Conservation (phyloP, 345 rosid species). For the Eucalyptus grandis region DNA sequence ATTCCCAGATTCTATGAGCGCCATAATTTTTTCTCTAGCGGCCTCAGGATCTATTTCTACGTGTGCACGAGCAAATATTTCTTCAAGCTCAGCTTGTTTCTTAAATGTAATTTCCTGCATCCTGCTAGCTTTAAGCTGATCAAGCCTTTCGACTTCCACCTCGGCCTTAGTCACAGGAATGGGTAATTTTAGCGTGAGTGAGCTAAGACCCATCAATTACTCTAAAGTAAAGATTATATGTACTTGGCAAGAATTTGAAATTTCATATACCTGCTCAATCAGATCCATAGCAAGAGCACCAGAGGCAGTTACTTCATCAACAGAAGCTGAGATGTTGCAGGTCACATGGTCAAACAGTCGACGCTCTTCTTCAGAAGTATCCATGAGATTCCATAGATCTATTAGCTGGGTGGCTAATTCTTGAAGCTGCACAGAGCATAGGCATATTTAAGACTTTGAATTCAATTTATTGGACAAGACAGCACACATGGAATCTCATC, state of each 20-base stretch:
- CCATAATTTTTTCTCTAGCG: conserved; percentile 87
- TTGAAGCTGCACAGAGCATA: conserved; percentile 58
- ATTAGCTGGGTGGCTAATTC: conserved; percentile 74
- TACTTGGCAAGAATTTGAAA: neutral
- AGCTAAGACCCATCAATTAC: neutral
- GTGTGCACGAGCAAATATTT: conserved; percentile 72
- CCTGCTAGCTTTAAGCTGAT: conserved; percentile 84
- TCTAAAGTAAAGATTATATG: neutral
- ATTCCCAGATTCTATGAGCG: conserved; percentile 71
- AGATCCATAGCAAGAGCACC: conserved; percentile 88
- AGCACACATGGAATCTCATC: neutral
- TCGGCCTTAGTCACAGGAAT: conserved; percentile 39
- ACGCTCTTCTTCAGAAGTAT: conserved; percentile 80
- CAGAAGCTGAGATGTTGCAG: conserved; percentile 74
- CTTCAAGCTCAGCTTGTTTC: conserved; percentile 92
- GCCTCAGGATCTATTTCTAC: conserved; percentile 71
- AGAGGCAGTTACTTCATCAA: conserved; percentile 68
- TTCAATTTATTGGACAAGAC: neutral
- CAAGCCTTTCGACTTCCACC: conserved; percentile 94
- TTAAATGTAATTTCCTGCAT: conserved; percentile 98
- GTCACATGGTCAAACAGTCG: conserved; percentile 78
- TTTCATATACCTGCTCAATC: conserved; percentile 61
- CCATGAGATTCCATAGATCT: conserved; percentile 99
- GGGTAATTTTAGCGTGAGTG: neutral
- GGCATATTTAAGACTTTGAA: neutral